Evolutionary conservation across 2,329 filamentous ascomycete genomes (phyloP).

Genomic region (Metarhizium sp.): DNA sequence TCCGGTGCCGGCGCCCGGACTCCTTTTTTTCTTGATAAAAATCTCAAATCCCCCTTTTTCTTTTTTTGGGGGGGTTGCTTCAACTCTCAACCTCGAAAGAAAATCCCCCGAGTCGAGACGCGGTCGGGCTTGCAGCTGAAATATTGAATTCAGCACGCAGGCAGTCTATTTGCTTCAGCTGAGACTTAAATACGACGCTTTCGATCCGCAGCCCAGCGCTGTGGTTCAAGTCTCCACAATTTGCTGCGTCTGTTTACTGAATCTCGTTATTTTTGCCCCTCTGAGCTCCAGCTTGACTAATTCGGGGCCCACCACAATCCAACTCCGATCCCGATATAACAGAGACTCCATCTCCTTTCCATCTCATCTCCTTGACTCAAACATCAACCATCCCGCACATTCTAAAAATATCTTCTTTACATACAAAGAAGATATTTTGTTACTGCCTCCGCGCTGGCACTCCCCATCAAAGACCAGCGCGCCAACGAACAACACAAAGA

Average conservation of each 20-base stretch:
- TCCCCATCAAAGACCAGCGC: background rate
- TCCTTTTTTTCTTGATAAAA: background rate
- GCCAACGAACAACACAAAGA: background rate
- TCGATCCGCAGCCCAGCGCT: background rate
- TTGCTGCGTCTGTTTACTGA: background rate
- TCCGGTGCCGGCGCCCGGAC: background rate
- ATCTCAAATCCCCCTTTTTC: background rate
- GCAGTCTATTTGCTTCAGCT: background rate
- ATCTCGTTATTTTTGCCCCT: background rate
- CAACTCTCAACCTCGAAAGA: background rate
- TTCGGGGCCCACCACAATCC: background rate
- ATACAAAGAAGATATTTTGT: background rate
- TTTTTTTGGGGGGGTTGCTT: background rate
- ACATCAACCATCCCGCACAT: background rate
- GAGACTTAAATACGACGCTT: background rate
- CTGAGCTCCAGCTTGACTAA: background rate
- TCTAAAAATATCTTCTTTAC: background rate
- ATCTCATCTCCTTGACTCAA: background rate
- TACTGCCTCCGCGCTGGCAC: background rate
- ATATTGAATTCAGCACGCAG: background rate
- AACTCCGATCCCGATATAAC: background rate
- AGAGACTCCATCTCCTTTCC: background rate
- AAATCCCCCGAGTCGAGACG: background rate
- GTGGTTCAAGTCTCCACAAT: background rate
- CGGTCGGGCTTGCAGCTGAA: background rate